phyloP scores from a whole-genome alignment of 1,284 basidiomycete genomes.

The Spongispora temasekensis region DNA sequence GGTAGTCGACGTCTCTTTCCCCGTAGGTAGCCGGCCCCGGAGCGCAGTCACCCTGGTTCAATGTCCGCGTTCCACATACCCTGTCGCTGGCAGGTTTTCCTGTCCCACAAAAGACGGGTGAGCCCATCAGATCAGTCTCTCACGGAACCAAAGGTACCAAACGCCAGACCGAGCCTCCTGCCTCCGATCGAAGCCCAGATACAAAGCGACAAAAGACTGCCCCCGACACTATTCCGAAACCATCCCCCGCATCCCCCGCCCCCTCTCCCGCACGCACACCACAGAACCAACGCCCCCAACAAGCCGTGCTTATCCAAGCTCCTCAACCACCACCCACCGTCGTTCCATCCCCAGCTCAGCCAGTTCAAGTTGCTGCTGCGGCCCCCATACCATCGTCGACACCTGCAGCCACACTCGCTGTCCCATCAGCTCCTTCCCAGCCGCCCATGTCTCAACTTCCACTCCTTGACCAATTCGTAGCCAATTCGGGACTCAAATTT shows the following conservation, averaged over 20 bases:
- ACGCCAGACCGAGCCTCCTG: slow-evolving; percentile 22
- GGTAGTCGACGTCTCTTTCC: not conserved
- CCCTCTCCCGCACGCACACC: slow-evolving; percentile 20
- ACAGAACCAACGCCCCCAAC: slow-evolving; percentile 21
- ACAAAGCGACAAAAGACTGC: slow-evolving; percentile 33
- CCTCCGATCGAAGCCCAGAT: slow-evolving; percentile 31
- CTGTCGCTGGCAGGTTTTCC: slow-evolving; percentile 54
- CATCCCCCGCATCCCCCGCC: slow-evolving; percentile 26
- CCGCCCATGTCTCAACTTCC: slow-evolving; percentile 3
- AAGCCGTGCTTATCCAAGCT: slow-evolving; percentile 11
- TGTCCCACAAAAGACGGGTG: slow-evolving; percentile 42
- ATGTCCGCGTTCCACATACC: slow-evolving; percentile 45
- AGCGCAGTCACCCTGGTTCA: slow-evolving; percentile 56
- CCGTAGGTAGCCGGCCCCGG: slow-evolving; percentile 40
- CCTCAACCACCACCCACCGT: slow-evolving; percentile 10
- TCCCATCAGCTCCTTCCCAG: slow-evolving; percentile 10
- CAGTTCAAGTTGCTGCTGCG: slow-evolving; percentile 7
- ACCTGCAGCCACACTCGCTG: slow-evolving; percentile 11
- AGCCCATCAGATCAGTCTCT: slow-evolving; percentile 11
- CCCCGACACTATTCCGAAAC: slow-evolving; percentile 23
- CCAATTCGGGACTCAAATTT: slow-evolving; percentile 14
- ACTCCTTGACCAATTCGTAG: slow-evolving; percentile 22
- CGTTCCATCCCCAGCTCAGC: slow-evolving; percentile 12
- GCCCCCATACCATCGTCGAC: slow-evolving; percentile 5
- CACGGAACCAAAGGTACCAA: slow-evolving; percentile 28